Evolutionary conservation across 257 asterid species (phyloP).

Genomic region (Capsicum rhomboideum): DNA sequence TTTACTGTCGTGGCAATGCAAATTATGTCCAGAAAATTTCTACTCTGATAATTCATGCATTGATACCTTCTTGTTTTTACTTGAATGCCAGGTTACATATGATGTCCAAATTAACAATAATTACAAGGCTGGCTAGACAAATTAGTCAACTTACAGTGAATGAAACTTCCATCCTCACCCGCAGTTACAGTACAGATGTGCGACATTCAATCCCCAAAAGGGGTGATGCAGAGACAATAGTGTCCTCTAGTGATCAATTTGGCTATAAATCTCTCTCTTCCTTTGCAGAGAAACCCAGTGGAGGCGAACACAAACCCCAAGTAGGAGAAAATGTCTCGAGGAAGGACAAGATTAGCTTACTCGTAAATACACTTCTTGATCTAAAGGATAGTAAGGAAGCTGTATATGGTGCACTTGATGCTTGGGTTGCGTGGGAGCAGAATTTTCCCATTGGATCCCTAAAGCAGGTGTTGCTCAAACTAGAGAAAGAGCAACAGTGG

Average conservation of each 20-base stretch:
- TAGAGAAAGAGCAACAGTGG: slow-evolving; percentile 87
- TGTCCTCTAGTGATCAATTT: slow-evolving; percentile 9
- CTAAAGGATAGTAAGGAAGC: slow-evolving; percentile 52
- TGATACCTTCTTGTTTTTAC: neutral
- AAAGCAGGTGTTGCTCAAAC: slow-evolving; percentile 47
- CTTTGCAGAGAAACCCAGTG: slow-evolving; percentile 7
- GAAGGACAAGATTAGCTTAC: slow-evolving; percentile 53
- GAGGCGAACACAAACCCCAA: slow-evolving; percentile 17
- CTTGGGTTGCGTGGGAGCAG: slow-evolving; percentile 91
- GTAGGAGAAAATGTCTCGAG: slow-evolving; percentile 69
- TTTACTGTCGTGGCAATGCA: neutral
- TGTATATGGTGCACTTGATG: slow-evolving; percentile 68
- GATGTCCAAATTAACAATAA: slow-evolving; percentile 31
- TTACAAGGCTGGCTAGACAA: slow-evolving; percentile 31
- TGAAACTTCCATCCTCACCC: slow-evolving; percentile 21
- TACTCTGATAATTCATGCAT: neutral
- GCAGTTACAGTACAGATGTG: slow-evolving; percentile 19
- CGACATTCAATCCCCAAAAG: slow-evolving; percentile 16
- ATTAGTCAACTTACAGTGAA: slow-evolving; percentile 20
- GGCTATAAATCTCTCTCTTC: slow-evolving; percentile 5
- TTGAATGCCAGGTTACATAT: neutral
- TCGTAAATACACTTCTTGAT: slow-evolving; percentile 48
- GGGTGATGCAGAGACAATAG: slow-evolving; percentile 3
- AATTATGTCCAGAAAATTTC: neutral
- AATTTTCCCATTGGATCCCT: slow-evolving; percentile 69